These are phyloP conservation scores for Bryum argenteum DNA, from an alignment of 225 moss, liverwort and hornwort species.

Conservation along the genomic window DNA sequence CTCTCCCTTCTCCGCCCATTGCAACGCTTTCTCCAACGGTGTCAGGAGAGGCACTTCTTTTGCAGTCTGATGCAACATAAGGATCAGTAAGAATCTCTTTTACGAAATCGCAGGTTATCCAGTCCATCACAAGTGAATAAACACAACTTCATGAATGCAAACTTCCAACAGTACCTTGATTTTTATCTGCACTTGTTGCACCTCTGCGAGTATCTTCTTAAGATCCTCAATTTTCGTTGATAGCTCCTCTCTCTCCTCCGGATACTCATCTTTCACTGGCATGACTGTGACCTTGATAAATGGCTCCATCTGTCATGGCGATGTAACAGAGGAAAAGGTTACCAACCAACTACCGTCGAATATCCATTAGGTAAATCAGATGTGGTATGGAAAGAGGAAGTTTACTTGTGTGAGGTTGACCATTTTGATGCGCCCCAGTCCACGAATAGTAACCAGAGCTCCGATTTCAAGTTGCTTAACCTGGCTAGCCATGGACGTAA, in stretches of 20 bases:
- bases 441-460: slow-evolving; percentile 86
- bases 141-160: not conserved
- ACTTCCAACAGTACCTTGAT: slow-evolving; percentile 60
- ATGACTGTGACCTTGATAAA: slow-evolving; percentile 86
- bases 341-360: not conserved
- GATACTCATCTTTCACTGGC: slow-evolving; percentile 71
- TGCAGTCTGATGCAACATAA: slow-evolving; percentile 54
- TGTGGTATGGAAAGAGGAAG: not conserved
- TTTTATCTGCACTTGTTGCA: slow-evolving; percentile 94
- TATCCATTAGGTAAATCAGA: not conserved
- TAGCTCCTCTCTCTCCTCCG: slow-evolving; percentile 58
- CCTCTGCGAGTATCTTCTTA: slow-evolving; percentile 59
- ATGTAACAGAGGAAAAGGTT: slow-evolving; percentile 24
- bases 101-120: slow-evolving; percentile 1
- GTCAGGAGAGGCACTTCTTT: slow-evolving; percentile 78
- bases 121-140: not conserved
- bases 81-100: slow-evolving; percentile 1
- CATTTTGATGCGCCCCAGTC: slow-evolving; percentile 90
- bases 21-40: slow-evolving; percentile 83
- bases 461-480: slow-evolving; percentile 89
- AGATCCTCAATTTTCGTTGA: slow-evolving; percentile 56
- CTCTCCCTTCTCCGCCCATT: slow-evolving; percentile 96
- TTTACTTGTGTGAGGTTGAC: slow-evolving; percentile 77
- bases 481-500: slow-evolving; percentile 57
- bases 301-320: slow-evolving; percentile 76